Evolutionary conservation across 768 basidiomycete species (phyloP).

Genomic region (Boletales sp.): DNA sequence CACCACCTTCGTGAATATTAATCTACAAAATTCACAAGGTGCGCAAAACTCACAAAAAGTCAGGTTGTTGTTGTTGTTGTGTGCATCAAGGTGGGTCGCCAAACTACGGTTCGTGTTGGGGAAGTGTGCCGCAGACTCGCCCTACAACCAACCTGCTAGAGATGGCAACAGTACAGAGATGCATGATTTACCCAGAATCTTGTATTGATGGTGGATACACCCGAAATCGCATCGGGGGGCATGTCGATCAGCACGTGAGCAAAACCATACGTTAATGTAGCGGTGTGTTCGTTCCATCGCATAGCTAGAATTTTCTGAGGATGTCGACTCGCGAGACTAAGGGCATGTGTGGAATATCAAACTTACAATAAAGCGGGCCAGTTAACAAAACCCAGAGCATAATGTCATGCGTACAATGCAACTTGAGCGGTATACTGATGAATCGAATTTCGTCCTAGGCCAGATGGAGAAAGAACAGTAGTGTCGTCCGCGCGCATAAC

Average conservation of each 20-base stretch:
- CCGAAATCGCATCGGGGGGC: constrained; percentile 32
- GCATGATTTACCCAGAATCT: constrained; percentile 19
- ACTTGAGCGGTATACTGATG: constrained; percentile 31
- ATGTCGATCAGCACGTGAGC: constrained; percentile 31
- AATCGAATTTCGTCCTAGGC: constrained; percentile 35
- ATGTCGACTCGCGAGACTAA: not conserved
- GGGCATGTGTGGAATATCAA: constrained; percentile 38
- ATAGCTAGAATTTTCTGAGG: constrained; percentile 25
- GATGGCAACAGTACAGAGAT: too few relatives aligned
- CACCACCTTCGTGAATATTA: constrained; percentile 19
- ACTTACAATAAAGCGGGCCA: constrained; percentile 6
- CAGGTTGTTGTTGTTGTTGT: constrained; percentile 34
- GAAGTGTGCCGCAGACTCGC: constrained; percentile 33
- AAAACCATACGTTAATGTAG: constrained; percentile 40
- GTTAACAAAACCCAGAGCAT: not conserved
- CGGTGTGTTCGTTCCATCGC: constrained; percentile 33
- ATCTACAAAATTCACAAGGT: not conserved
- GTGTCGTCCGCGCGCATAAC: constrained; percentile 31
- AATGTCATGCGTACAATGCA: constrained; percentile 21
- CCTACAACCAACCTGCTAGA: constrained; percentile 9
- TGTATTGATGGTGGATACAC: constrained; percentile 15
- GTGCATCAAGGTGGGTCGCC: constrained; percentile 30
- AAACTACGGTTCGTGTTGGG: constrained; percentile 41
- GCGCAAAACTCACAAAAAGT: constrained; percentile 27
- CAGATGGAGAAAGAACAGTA: constrained; percentile 27